Percentiles rank a stretch among this genome's conserved stretches.
Evolutionary conservation across 129 eudicot genomes (phyloP).

Genomic region (Chrysanthemum makinoi): DNA sequence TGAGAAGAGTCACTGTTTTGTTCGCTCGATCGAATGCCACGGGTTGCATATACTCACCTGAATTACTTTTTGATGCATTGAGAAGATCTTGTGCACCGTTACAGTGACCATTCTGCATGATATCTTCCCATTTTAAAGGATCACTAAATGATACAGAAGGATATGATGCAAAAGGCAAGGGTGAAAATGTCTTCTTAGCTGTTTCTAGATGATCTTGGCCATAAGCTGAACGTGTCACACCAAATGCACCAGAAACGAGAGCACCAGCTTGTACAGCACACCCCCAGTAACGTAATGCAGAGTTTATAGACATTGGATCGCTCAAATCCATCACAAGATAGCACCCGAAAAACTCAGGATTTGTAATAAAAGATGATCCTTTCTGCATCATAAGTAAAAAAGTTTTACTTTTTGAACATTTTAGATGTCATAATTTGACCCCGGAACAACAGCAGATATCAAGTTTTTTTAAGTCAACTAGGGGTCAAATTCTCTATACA

Average conservation of each 20-base stretch:
- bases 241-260: conserved; percentile 81
- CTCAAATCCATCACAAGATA: conserved; percentile 69
- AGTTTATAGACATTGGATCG: conserved; percentile 48
- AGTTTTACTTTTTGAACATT: background rate
- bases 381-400: conserved; percentile 45
- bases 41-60: conserved; percentile 28
- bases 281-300: conserved; percentile 93
- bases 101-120: conserved; percentile 35
- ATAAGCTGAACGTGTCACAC: conserved; percentile 38
- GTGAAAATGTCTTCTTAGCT: conserved; percentile 47
- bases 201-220: conserved; percentile 36
- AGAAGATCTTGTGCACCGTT: conserved; percentile 52
- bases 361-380: conserved; percentile 67
- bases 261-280: conserved; percentile 88
- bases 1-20: conserved; percentile 71
- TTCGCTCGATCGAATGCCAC: conserved; percentile 66
- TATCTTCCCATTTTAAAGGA: conserved; percentile 58
- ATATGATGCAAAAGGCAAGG: conserved; percentile 68
- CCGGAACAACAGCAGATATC: background rate
- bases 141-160: conserved; percentile 38
- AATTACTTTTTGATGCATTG: conserved; percentile 19
- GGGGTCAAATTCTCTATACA: background rate
- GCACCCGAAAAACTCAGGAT: conserved; percentile 70
- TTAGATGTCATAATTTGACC: background rate
- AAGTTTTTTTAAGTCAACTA: background rate